Percentiles rank a stretch among this genome's conserved stretches.
phyloP scores from a whole-genome alignment of 331 rosid species.

The Erythrophleum ivorense region DNA sequence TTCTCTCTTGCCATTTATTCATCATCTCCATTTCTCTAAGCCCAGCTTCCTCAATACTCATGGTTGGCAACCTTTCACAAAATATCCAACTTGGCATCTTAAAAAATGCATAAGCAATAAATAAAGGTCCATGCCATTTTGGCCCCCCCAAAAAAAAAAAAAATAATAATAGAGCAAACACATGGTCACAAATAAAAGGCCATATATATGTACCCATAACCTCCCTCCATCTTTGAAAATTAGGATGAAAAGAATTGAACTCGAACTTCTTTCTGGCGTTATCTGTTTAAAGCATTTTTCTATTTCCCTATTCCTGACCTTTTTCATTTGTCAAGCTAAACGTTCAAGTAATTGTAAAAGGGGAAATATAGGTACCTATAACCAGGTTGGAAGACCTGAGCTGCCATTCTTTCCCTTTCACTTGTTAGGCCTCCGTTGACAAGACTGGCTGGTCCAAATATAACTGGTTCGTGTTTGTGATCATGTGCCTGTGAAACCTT shows the following conservation, averaged over 20 bases:
- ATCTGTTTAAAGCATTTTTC: background rate
- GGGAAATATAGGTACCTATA: conserved; percentile 55
- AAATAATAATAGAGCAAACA: background rate
- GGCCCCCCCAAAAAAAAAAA: background rate
- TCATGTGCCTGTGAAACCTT: conserved; percentile 76
- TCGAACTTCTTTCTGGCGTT: conserved; percentile 29
- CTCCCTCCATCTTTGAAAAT: background rate
- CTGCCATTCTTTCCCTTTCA: conserved; percentile 84
- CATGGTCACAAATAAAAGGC: background rate
- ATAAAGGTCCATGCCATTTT: background rate
- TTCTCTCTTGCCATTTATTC: conserved; percentile 89
- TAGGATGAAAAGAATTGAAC: conserved; percentile 22
- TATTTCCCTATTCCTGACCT: background rate
- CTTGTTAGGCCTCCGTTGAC: conserved; percentile 66
- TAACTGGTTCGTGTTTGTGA: conserved; percentile 86
- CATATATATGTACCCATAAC: background rate
- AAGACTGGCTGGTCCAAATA: conserved; percentile 88
- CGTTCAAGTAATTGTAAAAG: conserved; percentile 18
- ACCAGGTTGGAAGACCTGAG: conserved; percentile 94
- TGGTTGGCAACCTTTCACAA: conserved; percentile 80
- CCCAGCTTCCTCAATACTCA: conserved; percentile 99
- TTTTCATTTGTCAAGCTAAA: conserved; percentile 8
- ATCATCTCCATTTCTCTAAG: conserved; percentile 88
- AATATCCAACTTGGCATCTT: conserved; percentile 41
- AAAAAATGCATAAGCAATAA: background rate